Conservation (phyloP, 2,329 filamentous ascomycete species). For the Botrytis tulipae region DNA sequence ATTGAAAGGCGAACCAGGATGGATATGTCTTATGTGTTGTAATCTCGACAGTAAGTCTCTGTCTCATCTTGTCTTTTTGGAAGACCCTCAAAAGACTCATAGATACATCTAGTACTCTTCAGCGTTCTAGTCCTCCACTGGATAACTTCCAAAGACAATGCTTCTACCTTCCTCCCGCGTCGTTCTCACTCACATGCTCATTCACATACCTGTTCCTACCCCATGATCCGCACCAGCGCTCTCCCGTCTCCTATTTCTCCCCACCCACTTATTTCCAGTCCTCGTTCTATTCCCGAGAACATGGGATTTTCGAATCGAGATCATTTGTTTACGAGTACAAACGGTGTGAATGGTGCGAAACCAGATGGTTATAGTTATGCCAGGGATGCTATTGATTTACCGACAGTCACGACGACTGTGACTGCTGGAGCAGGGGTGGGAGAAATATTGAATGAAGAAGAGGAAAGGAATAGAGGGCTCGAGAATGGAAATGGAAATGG, state of each 20-base stretch:
- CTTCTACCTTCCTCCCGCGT: conserved; percentile 23
- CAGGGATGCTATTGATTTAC: neutral
- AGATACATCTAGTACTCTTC: conserved; percentile 48
- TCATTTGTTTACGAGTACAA: neutral
- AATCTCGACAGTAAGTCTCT: conserved; percentile 56
- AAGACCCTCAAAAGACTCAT: neutral
- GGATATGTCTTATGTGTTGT: conserved; percentile 65
- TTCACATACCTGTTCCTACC: neutral
- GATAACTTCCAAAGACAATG: conserved; percentile 48
- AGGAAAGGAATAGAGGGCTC: too few species aligned
- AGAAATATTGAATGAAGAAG: neutral
- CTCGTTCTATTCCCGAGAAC: neutral
- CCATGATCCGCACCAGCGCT: neutral
- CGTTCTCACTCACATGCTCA: neutral
- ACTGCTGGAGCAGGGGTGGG: neutral
- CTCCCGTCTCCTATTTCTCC: neutral
- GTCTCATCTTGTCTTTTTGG: neutral
- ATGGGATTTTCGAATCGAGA: neutral
- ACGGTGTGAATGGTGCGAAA: too few species aligned
- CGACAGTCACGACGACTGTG: conserved; percentile 3
- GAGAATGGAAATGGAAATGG: neutral
- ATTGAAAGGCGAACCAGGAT: conserved; percentile 60
- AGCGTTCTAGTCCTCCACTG: conserved; percentile 61
- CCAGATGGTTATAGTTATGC: neutral
- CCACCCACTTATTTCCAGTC: neutral